Conservation (phyloP, 495 filamentous ascomycete species). For the Pyrenula aspistea region DNA sequence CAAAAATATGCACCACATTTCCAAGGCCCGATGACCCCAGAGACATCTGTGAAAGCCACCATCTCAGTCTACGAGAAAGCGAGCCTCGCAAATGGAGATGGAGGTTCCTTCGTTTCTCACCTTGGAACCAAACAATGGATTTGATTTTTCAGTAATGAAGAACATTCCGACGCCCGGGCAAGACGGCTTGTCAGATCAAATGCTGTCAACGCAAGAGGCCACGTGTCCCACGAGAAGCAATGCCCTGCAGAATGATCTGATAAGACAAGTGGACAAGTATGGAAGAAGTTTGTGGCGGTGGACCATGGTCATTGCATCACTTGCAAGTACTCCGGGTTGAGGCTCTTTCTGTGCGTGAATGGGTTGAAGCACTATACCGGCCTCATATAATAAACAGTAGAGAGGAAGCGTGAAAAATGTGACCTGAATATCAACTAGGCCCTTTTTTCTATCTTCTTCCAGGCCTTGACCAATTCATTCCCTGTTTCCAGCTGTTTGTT, state of each 20-base stretch:
- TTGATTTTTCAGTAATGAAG: neutral
- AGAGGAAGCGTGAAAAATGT: neutral
- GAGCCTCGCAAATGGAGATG: constrained; percentile 3
- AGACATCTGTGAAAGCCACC: constrained; percentile 1
- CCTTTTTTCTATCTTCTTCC: neutral
- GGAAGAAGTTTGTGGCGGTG: neutral
- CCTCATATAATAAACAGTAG: neutral
- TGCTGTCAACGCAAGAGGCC: neutral
- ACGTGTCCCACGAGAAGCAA: neutral
- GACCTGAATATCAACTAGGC: neutral
- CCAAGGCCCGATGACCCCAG: constrained; percentile 2
- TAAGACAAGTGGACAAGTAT: neutral
- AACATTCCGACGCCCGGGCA: neutral
- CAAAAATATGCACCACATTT: constrained; percentile 4
- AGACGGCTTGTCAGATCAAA: neutral
- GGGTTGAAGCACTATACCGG: neutral
- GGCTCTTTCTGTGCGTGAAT: neutral
- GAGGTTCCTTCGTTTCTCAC: constrained; percentile 3
- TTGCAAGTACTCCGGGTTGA: neutral
- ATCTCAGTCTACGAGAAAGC: constrained; percentile 2
- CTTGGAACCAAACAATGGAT: constrained; percentile 3
- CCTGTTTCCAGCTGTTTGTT: neutral
- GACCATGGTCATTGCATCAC: neutral
- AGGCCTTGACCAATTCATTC: neutral
- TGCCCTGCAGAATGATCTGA: neutral